Conservation (phyloP, 2,329 filamentous ascomycete genomes). For the Alternaria consortialis region DNA sequence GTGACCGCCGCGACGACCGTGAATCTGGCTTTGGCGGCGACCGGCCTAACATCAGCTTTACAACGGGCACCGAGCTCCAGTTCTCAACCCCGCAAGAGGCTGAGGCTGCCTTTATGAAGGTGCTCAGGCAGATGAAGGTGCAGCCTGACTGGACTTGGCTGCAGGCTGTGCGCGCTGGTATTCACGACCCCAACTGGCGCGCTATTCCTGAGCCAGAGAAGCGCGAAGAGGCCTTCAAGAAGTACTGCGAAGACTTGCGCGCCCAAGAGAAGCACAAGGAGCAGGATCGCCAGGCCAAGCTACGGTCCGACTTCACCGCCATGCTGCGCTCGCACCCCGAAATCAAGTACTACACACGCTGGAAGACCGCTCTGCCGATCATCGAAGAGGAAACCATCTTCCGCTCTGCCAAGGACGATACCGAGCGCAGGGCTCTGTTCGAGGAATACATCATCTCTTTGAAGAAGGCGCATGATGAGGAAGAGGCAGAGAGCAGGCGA, state of each 20-base stretch:
- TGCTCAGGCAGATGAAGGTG: conserved; percentile 83
- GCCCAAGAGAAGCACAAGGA: conserved; percentile 93
- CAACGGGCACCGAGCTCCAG: conserved; percentile 63
- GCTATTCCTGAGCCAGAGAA: conserved; percentile 93
- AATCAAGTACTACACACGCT: conserved; percentile 95
- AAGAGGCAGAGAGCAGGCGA: conserved; percentile 75
- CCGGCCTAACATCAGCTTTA: conserved; percentile 44
- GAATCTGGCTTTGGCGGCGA: conserved; percentile 56
- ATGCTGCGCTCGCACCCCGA: conserved; percentile 98
- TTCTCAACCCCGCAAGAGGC: conserved; percentile 76
- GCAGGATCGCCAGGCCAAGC: conserved; percentile 89
- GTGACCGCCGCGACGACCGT: conserved; percentile 54
- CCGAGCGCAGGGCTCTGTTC: conserved; percentile 87
- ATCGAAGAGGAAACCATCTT: conserved; percentile 97
- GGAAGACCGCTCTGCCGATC: conserved; percentile 94
- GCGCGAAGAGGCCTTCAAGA: conserved; percentile 89
- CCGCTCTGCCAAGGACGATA: conserved; percentile 85
- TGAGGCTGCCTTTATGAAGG: conserved; percentile 90
- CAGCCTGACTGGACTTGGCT: conserved; percentile 95
- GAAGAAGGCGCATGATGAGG: conserved; percentile 80
- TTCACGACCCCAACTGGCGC: conserved; percentile 91
- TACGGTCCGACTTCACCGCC: conserved; percentile 90
- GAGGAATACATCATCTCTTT: conserved; percentile 91
- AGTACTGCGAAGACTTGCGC: conserved; percentile 89
- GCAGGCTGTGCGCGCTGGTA: conserved; percentile 82